These are phyloP conservation scores for Penicillium angulare DNA, from an alignment of 495 filamentous ascomycete species.

Conservation along the genomic window DNA sequence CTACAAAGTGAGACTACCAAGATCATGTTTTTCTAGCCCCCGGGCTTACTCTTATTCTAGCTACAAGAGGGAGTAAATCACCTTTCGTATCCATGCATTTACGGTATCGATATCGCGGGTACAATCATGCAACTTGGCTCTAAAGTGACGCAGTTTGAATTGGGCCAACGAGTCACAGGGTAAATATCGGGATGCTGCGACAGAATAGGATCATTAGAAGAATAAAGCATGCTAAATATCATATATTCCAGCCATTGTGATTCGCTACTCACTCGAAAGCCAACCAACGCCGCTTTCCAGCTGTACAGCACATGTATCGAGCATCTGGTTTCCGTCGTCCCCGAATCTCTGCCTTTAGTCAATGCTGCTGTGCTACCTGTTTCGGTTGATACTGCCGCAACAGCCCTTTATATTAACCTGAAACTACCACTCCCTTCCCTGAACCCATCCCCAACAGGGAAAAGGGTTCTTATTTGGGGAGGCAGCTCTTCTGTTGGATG, in stretches of 20 bases:
- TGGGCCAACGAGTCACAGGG: constrained; percentile 45
- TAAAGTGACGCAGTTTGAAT: constrained; percentile 30
- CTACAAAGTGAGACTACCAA: constrained; percentile 8
- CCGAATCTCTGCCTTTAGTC: constrained; percentile 38
- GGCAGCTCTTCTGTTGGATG: constrained; percentile 32
- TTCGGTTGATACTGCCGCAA: constrained; percentile 45
- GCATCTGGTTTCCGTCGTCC: constrained; percentile 27
- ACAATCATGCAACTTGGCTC: constrained; percentile 35
- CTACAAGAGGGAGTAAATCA: not conserved
- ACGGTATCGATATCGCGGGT: constrained; percentile 44
- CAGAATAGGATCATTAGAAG: not conserved
- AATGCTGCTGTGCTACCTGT: constrained; percentile 48
- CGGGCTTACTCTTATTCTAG: not conserved
- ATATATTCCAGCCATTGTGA: constrained; percentile 12
- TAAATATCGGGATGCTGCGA: constrained; percentile 9
- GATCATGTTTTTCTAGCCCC: not conserved
- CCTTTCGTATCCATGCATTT: constrained; percentile 16
- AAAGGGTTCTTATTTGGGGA: constrained; percentile 37
- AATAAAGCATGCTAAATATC: not conserved
- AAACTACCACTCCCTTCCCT: constrained; percentile 21
- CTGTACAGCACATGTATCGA: constrained; percentile 26
- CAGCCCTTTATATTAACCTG: constrained; percentile 43
- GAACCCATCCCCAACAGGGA: constrained; percentile 13
- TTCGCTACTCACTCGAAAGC: constrained; percentile 17
- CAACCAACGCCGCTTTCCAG: constrained; percentile 29